Evolutionary conservation across 306 rosid species (phyloP).

Genomic region (Canavalia ensiformis): DNA sequence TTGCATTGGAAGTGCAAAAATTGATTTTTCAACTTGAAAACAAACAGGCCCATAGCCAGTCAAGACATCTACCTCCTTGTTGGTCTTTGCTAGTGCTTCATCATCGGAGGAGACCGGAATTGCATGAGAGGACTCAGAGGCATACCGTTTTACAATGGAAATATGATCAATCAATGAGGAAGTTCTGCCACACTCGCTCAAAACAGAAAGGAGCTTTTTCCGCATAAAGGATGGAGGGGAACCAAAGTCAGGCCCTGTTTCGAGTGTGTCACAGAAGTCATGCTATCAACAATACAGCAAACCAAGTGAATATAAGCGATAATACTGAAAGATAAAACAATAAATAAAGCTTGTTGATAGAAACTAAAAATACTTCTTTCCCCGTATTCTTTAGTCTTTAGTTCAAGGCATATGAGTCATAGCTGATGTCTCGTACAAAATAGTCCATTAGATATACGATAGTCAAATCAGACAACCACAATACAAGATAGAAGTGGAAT

Average conservation of each 20-base stretch:
- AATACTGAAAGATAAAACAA: slow-evolving; percentile 9
- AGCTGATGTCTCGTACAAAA: not conserved
- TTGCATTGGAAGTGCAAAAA: too few relatives aligned
- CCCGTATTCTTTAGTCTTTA: slow-evolving; percentile 1
- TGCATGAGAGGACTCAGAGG: slow-evolving; percentile 79
- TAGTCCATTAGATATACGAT: not conserved
- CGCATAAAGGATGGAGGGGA: slow-evolving; percentile 78
- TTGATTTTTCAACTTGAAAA: too few relatives aligned
- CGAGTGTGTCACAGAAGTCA: slow-evolving; percentile 45
- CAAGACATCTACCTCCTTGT: slow-evolving; percentile 71
- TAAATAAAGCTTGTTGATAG: slow-evolving; percentile 11
- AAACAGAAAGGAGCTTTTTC: slow-evolving; percentile 74
- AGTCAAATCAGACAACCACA: slow-evolving; percentile 18
- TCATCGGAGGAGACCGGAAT: slow-evolving; percentile 89
- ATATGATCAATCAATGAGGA: slow-evolving; percentile 85
- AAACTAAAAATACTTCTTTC: slow-evolving; percentile 12
- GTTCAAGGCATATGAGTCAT: slow-evolving; percentile 9
- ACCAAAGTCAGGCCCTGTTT: slow-evolving; percentile 93
- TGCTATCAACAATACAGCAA: slow-evolving; percentile 33
- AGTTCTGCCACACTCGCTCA: slow-evolving; percentile 78
- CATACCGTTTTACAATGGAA: slow-evolving; percentile 80
- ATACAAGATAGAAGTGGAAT: not conserved
- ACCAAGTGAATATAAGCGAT: slow-evolving; percentile 24
- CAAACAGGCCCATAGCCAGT: not conserved
- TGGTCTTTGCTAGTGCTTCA: slow-evolving; percentile 81